phyloP scores from a whole-genome alignment of 169 alveolate species.

The Cryptosporidium sp. region DNA sequence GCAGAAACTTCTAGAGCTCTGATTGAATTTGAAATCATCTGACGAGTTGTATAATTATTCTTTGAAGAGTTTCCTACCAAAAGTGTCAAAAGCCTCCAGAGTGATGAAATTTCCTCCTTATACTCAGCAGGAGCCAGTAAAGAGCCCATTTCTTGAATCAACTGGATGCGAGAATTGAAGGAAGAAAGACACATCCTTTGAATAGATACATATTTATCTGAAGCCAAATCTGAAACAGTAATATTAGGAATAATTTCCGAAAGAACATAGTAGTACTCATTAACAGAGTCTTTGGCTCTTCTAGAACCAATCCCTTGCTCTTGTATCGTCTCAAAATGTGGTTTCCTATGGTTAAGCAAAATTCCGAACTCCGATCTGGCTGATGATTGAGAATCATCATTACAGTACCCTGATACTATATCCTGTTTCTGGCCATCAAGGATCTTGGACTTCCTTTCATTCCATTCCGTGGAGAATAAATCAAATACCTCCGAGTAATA shows the following conservation, averaged over 20 bases:
- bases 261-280: conserved; percentile 31
- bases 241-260: conserved; percentile 43
- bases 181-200: conserved; percentile 58
- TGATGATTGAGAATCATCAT: neutral
- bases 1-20: conserved; percentile 42
- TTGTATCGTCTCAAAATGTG: neutral
- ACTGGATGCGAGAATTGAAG: conserved; percentile 28
- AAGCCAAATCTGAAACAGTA: conserved; percentile 11
- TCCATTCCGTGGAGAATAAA: conserved; percentile 52
- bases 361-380: neutral
- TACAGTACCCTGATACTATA: conserved; percentile 17
- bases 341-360: neutral
- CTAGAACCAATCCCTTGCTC: neutral
- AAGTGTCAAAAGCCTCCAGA: conserved; percentile 46
- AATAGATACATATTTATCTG: conserved; percentile 38
- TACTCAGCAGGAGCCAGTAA: conserved; percentile 37
- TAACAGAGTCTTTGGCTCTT: conserved; percentile 14
- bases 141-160: conserved; percentile 53
- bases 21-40: conserved; percentile 39
- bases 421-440: conserved; percentile 15
- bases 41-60: conserved; percentile 14
- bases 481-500: conserved; percentile 63
- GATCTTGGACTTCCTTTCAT: conserved; percentile 33
- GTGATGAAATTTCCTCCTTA: conserved; percentile 16
- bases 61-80: conserved; percentile 43